Percentiles rank a stretch among this genome's conserved stretches.
phyloP scores from a whole-genome alignment of 305 asterid genomes.

The Solanum hybrid region DNA sequence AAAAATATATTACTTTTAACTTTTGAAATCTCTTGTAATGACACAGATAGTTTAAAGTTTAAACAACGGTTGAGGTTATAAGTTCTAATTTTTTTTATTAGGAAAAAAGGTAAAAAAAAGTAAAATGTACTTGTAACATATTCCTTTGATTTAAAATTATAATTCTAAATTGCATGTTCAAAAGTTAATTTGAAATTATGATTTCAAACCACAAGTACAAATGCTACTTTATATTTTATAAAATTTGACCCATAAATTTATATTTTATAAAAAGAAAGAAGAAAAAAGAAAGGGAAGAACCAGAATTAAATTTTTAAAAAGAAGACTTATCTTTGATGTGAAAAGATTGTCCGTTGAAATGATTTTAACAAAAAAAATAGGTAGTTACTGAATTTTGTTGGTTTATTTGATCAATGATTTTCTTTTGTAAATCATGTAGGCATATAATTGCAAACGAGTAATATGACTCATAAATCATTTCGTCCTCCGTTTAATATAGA shows the following conservation, averaged over 20 bases:
- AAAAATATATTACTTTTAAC: background rate
- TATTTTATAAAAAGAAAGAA: too few relatives aligned
- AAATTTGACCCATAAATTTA: too few relatives aligned
- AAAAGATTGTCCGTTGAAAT: too few relatives aligned
- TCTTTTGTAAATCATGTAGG: background rate
- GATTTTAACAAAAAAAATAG: too few relatives aligned
- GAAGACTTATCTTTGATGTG: too few relatives aligned
- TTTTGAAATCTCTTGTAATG: background rate
- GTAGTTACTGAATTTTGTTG: too few relatives aligned
- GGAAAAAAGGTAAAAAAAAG: background rate
- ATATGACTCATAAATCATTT: background rate
- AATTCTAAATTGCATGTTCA: background rate
- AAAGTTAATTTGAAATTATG: background rate
- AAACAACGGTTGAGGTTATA: background rate
- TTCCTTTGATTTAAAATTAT: background rate
- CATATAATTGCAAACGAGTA: background rate
- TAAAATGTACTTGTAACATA: background rate
- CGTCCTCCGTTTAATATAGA: background rate
- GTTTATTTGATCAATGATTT: background rate
- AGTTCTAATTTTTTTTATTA: background rate
- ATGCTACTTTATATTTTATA: background rate
- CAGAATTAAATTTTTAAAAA: too few relatives aligned
- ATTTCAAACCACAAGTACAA: background rate
- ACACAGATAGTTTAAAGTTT: background rate
- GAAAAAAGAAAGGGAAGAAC: too few relatives aligned